phyloP scores from a whole-genome alignment of 164 flowering plant species.

The Piper betle region DNA sequence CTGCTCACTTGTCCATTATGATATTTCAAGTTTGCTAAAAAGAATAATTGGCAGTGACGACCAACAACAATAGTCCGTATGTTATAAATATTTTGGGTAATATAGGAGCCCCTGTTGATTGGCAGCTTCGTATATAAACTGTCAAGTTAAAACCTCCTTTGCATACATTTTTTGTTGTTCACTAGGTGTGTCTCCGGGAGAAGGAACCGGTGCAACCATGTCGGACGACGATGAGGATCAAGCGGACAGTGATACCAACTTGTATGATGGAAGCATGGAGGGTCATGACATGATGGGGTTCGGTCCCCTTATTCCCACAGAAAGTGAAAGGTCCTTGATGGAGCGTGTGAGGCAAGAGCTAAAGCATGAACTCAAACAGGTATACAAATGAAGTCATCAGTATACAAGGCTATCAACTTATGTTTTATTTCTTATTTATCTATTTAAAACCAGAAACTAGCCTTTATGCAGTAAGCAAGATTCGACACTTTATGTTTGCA shows the following conservation, averaged over 20 bases:
- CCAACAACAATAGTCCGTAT: no score
- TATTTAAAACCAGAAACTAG: no score
- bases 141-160: neutral
- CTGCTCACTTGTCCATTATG: no score
- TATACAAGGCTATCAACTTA: no score
- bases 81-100: no score
- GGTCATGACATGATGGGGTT: constrained; percentile 60
- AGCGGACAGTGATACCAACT: constrained; percentile 49
- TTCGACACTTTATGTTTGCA: constrained; percentile 9
- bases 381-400: constrained; percentile 2
- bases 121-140: no score
- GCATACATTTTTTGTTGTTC: neutral
- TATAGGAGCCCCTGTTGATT: no score
- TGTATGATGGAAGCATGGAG: constrained; percentile 61
- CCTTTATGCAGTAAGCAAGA: neutral
- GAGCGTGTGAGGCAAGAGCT: constrained; percentile 78
- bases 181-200: constrained; percentile 73
- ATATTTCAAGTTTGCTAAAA: no score
- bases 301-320: constrained; percentile 76
- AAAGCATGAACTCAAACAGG: constrained; percentile 82
- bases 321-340: constrained; percentile 69
- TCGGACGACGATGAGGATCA: constrained; percentile 83
- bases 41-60: no score
- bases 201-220: constrained; percentile 87
- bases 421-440: neutral